These are phyloP conservation scores for Ceriops zippeliana DNA, from an alignment of 345 rosid genomes.

Conservation along the genomic window DNA sequence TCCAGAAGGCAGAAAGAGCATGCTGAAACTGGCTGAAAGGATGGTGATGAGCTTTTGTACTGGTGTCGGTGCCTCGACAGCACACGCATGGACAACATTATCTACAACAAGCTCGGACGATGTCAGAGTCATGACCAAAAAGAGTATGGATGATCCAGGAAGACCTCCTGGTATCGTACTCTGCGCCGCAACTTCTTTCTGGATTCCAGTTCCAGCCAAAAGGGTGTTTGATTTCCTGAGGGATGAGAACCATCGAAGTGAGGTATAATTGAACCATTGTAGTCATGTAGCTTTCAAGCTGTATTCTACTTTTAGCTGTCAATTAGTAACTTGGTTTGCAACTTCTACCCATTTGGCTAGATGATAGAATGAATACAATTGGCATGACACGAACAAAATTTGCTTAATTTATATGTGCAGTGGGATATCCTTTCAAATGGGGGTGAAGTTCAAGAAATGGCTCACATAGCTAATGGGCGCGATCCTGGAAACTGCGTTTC, in stretches of 20 bases:
- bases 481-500: conserved; percentile 82
- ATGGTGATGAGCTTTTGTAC: conserved; percentile 91
- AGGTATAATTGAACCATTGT: conserved; percentile 41
- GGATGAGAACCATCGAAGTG: conserved; percentile 73
- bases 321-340: no score
- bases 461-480: conserved; percentile 84
- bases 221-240: conserved; percentile 77
- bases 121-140: conserved; percentile 86
- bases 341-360: no score
- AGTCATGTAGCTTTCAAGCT: conserved; percentile 5
- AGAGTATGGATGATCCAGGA: conserved; percentile 93
- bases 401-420: conserved; percentile 25
- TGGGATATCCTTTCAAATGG: conserved; percentile 95
- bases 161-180: conserved; percentile 93
- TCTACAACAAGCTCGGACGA: conserved; percentile 71
- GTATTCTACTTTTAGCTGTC: not conserved
- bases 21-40: conserved; percentile 88
- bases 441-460: conserved; percentile 79
- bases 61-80: conserved; percentile 86
- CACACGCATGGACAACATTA: conserved; percentile 85
- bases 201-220: conserved; percentile 72
- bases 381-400: no score
- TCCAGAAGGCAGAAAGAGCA: conserved; percentile 90
- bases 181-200: conserved; percentile 91
- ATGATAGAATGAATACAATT: no score